A percentile compares a stretch with the other conserved stretches of the same genome.
Conservation (phyloP, 306 rosid genomes). For the Castanea crenata region DNA sequence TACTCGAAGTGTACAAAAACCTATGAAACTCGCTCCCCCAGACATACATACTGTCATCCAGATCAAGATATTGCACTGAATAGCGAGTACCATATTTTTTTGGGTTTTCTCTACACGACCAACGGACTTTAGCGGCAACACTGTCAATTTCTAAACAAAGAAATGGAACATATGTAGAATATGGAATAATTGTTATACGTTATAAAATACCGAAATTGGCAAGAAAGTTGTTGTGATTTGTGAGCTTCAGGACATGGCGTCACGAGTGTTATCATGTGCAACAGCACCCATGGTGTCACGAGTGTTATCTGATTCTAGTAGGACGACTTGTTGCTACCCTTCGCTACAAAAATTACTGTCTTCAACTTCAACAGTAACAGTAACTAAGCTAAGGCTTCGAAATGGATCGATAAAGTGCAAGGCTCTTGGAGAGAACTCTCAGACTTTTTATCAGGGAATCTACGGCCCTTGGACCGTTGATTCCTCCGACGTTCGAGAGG, state of each 20-base stretch:
- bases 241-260: not conserved
- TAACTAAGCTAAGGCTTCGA: not conserved
- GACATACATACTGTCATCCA: too few species aligned
- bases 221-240: not conserved
- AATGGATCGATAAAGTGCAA: constrained; percentile 38
- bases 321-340: not conserved
- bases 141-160: too few species aligned
- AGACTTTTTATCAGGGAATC: constrained; percentile 53
- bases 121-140: not conserved
- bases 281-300: not conserved
- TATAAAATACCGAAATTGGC: not conserved
- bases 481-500: constrained; percentile 75
- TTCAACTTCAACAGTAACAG: not conserved
- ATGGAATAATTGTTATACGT: too few species aligned
- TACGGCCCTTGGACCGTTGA: constrained; percentile 92
- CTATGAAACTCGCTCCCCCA: not conserved
- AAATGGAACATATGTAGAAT: too few species aligned
- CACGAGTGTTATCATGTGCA: not conserved
- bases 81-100: not conserved
- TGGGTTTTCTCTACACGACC: not conserved
- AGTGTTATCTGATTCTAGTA: not conserved
- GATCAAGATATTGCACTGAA: too few species aligned
- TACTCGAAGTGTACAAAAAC: not conserved
- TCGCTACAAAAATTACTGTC: not conserved
- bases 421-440: constrained; percentile 55